Conservation (phyloP, 2,329 filamentous ascomycete genomes). For the Xylariales sp. region DNA sequence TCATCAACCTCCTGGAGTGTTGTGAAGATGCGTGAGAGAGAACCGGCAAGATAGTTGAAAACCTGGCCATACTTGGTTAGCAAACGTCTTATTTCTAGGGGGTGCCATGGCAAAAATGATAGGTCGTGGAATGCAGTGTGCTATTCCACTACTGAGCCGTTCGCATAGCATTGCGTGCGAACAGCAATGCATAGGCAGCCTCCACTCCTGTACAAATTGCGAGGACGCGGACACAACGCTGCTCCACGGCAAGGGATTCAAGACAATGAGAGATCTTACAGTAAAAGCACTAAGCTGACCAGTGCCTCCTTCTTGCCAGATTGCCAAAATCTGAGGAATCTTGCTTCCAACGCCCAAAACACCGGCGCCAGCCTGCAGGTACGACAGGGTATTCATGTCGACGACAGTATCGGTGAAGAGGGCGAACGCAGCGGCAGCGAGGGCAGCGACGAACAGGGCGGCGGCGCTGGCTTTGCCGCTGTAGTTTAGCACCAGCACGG, state of each 20-base stretch:
- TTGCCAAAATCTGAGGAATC: constrained; percentile 85
- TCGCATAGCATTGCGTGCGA: too few relatives aligned
- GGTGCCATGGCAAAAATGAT: too few relatives aligned
- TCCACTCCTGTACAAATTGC: too few relatives aligned
- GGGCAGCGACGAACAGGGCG: constrained; percentile 71
- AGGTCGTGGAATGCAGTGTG: too few relatives aligned
- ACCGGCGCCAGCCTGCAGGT: constrained; percentile 81
- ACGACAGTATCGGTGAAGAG: constrained; percentile 66
- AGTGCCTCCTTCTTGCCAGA: constrained; percentile 80
- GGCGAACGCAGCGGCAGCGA: constrained; percentile 65
- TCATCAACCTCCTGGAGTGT: constrained; percentile 97
- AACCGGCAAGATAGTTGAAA: constrained; percentile 95
- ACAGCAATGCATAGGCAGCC: too few relatives aligned
- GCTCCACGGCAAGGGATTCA: too few relatives aligned
- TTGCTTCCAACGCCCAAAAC: constrained; percentile 84
- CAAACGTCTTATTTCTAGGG: background rate
- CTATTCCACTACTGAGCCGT: too few relatives aligned
- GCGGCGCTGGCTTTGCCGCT: constrained; percentile 64
- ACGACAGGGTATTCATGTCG: constrained; percentile 61
- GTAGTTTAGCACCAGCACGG: constrained; percentile 80
- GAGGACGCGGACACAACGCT: too few relatives aligned
- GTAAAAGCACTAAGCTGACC: constrained; percentile 96
- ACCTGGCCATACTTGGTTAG: constrained; percentile 53
- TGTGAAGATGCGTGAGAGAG: constrained; percentile 92
- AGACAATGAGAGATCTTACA: constrained; percentile 50